Conservation (phyloP, 495 filamentous ascomycete species). For the Hypomontagnella monticulosa region DNA sequence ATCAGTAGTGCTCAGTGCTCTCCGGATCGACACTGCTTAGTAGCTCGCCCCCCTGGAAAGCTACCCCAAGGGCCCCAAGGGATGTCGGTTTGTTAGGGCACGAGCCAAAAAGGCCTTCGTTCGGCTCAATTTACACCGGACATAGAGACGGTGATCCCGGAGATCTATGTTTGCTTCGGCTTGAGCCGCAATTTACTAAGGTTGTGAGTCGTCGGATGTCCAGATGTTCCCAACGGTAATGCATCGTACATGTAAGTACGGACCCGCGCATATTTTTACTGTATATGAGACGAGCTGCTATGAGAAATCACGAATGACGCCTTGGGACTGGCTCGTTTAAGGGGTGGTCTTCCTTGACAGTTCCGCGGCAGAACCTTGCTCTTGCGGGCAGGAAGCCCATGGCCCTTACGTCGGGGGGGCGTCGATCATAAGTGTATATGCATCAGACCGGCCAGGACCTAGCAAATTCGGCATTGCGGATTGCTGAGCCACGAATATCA, state of each 20-base stretch:
- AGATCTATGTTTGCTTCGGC: constrained; percentile 27
- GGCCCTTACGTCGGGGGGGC: constrained; percentile 39
- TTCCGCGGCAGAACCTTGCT: constrained; percentile 30
- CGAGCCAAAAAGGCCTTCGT: constrained; percentile 5
- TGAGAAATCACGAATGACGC: constrained; percentile 19
- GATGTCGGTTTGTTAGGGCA: constrained; percentile 10
- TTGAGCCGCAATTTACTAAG: constrained; percentile 36
- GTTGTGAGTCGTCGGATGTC: neutral
- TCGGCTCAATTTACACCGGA: constrained; percentile 26
- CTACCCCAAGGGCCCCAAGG: constrained; percentile 4
- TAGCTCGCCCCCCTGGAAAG: neutral
- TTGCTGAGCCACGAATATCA: constrained; percentile 40
- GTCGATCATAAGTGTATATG: constrained; percentile 32
- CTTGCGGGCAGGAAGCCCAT: constrained; percentile 30
- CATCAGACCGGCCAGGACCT: constrained; percentile 15
- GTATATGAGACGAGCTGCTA: constrained; percentile 18
- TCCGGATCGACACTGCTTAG: constrained; percentile 5
- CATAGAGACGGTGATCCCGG: constrained; percentile 4
- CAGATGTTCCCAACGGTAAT: constrained; percentile 4
- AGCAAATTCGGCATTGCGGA: constrained; percentile 37
- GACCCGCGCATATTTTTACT: constrained; percentile 2
- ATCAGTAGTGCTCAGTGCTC: no score
- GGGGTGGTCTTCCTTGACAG: constrained; percentile 19
- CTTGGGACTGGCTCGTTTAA: neutral
- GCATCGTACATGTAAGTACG: constrained; percentile 18